Evolutionary conservation across 2,329 filamentous ascomycete genomes (phyloP).

Genomic region (Ophidiomyces ophidiicola): DNA sequence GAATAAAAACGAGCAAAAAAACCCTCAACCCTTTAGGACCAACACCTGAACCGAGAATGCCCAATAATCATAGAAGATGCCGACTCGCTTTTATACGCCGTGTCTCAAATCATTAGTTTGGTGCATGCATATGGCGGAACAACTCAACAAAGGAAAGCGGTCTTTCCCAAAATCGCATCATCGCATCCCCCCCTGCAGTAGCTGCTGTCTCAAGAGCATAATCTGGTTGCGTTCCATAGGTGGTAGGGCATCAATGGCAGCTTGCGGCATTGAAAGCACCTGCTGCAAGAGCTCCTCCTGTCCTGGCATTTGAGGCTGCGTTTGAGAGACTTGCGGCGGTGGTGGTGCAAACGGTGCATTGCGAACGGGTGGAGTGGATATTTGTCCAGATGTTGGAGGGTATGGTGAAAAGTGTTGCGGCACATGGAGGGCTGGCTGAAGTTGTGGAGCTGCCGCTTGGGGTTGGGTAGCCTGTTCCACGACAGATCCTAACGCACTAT

Average conservation of each 20-base stretch:
- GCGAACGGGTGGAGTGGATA: constrained; percentile 41
- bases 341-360: constrained; percentile 31
- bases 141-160: no score
- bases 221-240: constrained; percentile 68
- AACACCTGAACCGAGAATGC: no score
- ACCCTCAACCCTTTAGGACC: no score
- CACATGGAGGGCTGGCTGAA: constrained; percentile 27
- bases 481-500: constrained; percentile 67
- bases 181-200: constrained; percentile 81
- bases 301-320: constrained; percentile 39
- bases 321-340: constrained; percentile 32
- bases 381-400: constrained; percentile 32
- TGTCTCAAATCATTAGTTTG: no score
- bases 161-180: constrained; percentile 39
- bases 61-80: no score
- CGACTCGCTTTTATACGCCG: no score
- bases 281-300: constrained; percentile 66
- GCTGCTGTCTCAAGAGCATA: constrained; percentile 57
- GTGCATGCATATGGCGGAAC: no score
- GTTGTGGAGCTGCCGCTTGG: constrained; percentile 28
- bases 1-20: no score
- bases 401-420: constrained; percentile 30
- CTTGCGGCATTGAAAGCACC: constrained; percentile 66
- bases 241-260: constrained; percentile 66
- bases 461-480: constrained; percentile 50